Evolutionary conservation across 2,329 filamentous ascomycete genomes (phyloP).

Genomic region (Dothistroma pini): DNA sequence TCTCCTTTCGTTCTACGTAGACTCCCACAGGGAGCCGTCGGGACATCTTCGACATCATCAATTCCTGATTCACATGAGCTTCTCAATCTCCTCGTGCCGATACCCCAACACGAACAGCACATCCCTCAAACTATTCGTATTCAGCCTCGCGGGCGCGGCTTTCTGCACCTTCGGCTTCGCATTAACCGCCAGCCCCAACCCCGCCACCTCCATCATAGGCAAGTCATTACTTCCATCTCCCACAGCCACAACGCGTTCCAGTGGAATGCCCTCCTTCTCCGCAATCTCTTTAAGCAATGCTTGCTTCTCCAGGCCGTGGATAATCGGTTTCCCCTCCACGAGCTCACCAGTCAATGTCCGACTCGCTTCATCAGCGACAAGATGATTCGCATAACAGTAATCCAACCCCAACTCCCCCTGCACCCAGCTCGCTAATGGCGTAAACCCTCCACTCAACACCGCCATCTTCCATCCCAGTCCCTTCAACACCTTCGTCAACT

Average conservation of each 20-base stretch:
- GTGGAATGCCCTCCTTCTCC: slow-evolving; percentile 59
- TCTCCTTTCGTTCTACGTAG: too few species aligned
- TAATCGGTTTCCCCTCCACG: slow-evolving; percentile 64
- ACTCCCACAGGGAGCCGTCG: too few species aligned
- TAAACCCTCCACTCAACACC: slow-evolving; percentile 88
- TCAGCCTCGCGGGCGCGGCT: slow-evolving; percentile 69
- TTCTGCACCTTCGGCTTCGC: slow-evolving; percentile 79
- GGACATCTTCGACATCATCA: too few species aligned
- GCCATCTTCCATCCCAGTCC: slow-evolving; percentile 80
- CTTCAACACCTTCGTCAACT: slow-evolving; percentile 71
- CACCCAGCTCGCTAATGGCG: slow-evolving; percentile 83
- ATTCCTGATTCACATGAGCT: neutral
- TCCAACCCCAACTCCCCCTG: slow-evolving; percentile 77
- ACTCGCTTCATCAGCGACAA: slow-evolving; percentile 56
- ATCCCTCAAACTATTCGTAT: slow-evolving; percentile 66
- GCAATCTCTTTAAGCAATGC: slow-evolving; percentile 70
- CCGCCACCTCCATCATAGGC: slow-evolving; percentile 72
- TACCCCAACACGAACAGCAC: slow-evolving; percentile 68
- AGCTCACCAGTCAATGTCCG: slow-evolving; percentile 67
- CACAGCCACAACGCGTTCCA: slow-evolving; percentile 67
- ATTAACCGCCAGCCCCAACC: slow-evolving; percentile 77
- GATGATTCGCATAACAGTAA: slow-evolving; percentile 83
- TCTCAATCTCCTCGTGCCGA: slow-evolving; percentile 27
- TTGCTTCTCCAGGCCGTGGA: slow-evolving; percentile 71
- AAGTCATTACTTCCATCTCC: slow-evolving; percentile 83